These are phyloP conservation scores for Coniochaeta hoffmannii DNA, from an alignment of 2,329 filamentous ascomycete species.

Conservation along the genomic window DNA sequence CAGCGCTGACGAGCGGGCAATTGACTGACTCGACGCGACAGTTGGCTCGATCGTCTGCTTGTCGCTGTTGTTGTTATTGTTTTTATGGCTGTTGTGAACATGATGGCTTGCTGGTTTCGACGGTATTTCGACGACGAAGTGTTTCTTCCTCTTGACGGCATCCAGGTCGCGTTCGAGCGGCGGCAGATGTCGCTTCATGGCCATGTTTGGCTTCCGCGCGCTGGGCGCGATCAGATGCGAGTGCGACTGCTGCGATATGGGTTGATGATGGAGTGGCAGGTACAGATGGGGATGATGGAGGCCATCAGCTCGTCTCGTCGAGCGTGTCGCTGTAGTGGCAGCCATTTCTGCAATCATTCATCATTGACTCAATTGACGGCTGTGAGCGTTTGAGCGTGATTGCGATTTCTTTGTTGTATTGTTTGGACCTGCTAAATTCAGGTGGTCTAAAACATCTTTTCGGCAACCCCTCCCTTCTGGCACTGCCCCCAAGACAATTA, in stretches of 20 bases:
- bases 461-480: background rate
- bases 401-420: background rate
- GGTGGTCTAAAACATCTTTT: background rate
- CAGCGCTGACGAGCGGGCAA: constrained; percentile 12
- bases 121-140: constrained; percentile 47
- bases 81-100: background rate
- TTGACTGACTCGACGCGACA: constrained; percentile 15
- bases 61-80: too few relatives aligned
- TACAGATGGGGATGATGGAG: constrained; percentile 26
- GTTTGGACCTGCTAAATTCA: background rate
- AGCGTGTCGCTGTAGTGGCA: constrained; percentile 47
- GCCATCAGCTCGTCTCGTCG: constrained; percentile 41
- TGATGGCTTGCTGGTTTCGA: constrained; percentile 15
- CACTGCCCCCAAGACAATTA: background rate
- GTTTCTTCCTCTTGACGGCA: constrained; percentile 37
- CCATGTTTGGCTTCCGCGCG: constrained; percentile 13
- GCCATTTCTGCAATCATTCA: constrained; percentile 14
- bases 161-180: constrained; percentile 33
- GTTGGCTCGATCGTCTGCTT: constrained; percentile 2
- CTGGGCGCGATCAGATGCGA: constrained; percentile 20
- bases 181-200: constrained; percentile 2
- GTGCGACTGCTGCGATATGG: constrained; percentile 13
- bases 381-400: background rate
- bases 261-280: constrained; percentile 16
- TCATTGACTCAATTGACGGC: background rate